These are phyloP conservation scores for Rutstroemia sp. DNA, from an alignment of 2,329 filamentous ascomycete species.

Conservation along the genomic window DNA sequence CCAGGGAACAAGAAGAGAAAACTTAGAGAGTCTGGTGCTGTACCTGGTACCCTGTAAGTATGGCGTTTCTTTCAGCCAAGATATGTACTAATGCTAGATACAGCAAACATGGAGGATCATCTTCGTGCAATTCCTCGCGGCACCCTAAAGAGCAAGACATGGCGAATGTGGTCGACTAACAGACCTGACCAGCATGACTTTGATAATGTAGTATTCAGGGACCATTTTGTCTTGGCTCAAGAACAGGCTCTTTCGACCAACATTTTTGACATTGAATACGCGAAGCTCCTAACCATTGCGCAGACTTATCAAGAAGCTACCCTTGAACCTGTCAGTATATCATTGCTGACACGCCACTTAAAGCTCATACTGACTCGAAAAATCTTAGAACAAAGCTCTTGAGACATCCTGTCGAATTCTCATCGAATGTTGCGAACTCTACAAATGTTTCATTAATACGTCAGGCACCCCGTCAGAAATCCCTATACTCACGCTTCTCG, in stretches of 20 bases:
- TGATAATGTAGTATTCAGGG: constrained; percentile 4
- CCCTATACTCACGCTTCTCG: constrained; percentile 8
- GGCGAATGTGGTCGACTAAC: constrained; percentile 10
- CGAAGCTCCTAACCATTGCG: constrained; percentile 3
- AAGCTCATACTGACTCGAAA: not conserved
- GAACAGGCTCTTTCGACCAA: constrained; percentile 2
- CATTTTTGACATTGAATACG: constrained; percentile 3
- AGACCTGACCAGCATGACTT: constrained; percentile 3
- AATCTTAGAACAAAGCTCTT: constrained; percentile 11
- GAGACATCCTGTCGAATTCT: constrained; percentile 12
- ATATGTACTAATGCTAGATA: not conserved
- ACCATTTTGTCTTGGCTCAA: constrained; percentile 7
- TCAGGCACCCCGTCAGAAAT: not conserved
- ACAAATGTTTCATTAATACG: constrained; percentile 12
- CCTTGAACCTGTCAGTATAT: constrained; percentile 5
- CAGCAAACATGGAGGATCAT: constrained; percentile 14
- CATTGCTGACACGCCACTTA: not conserved
- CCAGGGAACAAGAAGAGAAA: constrained; percentile 11
- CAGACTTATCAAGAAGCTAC: constrained; percentile 5
- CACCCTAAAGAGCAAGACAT: constrained; percentile 8
- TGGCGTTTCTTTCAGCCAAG: not conserved
- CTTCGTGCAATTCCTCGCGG: constrained; percentile 5
- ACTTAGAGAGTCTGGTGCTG: constrained; percentile 14
- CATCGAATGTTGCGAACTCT: constrained; percentile 13
- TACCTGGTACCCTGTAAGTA: constrained; percentile 13